Conservation (phyloP, 768 basidiomycete genomes). For the Leccinum longicurvipes region DNA sequence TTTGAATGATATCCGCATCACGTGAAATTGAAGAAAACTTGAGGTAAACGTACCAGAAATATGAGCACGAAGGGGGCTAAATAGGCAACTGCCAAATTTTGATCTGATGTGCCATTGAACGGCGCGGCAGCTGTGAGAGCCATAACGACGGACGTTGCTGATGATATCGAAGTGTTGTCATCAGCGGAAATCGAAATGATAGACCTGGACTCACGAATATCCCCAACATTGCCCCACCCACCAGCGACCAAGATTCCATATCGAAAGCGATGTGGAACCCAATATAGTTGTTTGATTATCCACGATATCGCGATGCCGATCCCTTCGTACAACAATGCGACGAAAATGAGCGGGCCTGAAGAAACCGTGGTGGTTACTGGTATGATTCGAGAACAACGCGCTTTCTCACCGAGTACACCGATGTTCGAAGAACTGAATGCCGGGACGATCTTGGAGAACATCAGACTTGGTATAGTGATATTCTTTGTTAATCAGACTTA, state of each 20-base stretch:
- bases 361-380: background rate
- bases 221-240: constrained; percentile 66
- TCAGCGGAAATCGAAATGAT: background rate
- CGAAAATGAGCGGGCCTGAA: constrained; percentile 58
- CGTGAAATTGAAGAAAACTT: background rate
- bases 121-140: constrained; percentile 59
- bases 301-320: constrained; percentile 54
- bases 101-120: constrained; percentile 56
- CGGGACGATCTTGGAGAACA: constrained; percentile 73
- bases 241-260: constrained; percentile 69
- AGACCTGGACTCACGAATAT: constrained; percentile 51
- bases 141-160: constrained; percentile 65
- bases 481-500: constrained; percentile 34
- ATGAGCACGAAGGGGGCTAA: constrained; percentile 60
- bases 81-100: constrained; percentile 64
- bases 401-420: constrained; percentile 43
- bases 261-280: constrained; percentile 76
- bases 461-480: constrained; percentile 56
- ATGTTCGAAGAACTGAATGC: constrained; percentile 60
- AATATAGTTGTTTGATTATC: constrained; percentile 59
- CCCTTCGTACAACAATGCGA: constrained; percentile 57
- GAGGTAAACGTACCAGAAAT: constrained; percentile 45
- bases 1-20: background rate
- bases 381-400: background rate
- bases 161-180: background rate